Base-by-base conservation (phyloP, 2,329 filamentous ascomycete species). In the Trichoderma sp. region DNA sequence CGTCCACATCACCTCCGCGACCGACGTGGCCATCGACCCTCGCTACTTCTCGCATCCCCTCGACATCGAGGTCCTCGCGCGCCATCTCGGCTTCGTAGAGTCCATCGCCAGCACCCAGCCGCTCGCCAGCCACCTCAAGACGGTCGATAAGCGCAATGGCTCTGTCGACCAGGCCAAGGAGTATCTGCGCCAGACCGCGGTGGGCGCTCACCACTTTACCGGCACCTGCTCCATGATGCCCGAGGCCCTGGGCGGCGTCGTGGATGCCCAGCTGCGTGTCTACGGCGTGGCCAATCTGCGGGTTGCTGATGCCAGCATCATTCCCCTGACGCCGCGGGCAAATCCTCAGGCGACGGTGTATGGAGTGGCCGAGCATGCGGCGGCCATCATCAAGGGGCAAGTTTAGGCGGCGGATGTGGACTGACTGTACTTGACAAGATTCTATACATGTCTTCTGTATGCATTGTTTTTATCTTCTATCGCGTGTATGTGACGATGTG, bases 41-140 rank as follows among this genome's bases (percentile, higher is more conserved):
- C 79, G 80, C 28, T 87, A 81, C 75, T 81, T 88, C 70, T 79
- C 79, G 5, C 75, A 86, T 68, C 81, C 84, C 5, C 78, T 86
- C 28, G 86, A 88, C 69, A 71, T 88, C 55, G 84, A 86, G 73
- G 79, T 78, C 9, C 78, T 85, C 24, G 78, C 75, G 1, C 75
- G 77, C 28, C 78, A 76, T 10, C 75, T 81, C 6, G 79, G 78
- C 45, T 78, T 82, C 63, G 76, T 81, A 39, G 79, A 75, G 67
- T 66, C 66, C 14, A 55, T 77, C 19, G 69, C 72, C 15, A 82
- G 65, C 26, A 75, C 79, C 50, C 70, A 73, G 3, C 78, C 80
- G 0, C 77, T 83, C 66, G 73, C 69, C 21, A 69, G 73, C 44
- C 74, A 80, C 66, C 69, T 82, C 59, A 77, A 78, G 67, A 67